phyloP scores from a whole-genome alignment of 2,329 filamentous ascomycete genomes.

The Elsinoe necatrix region DNA sequence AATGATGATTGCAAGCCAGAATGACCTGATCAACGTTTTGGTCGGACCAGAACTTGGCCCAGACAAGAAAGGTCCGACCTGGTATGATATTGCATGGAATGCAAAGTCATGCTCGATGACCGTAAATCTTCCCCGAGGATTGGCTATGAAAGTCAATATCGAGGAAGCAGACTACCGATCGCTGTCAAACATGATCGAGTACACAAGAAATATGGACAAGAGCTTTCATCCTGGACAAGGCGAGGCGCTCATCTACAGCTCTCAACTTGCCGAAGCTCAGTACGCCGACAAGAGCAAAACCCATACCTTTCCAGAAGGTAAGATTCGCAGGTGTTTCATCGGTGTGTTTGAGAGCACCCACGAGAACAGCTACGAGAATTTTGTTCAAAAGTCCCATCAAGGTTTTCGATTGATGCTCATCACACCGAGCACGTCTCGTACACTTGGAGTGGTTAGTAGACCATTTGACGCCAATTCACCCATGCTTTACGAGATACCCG shows the following conservation, averaged over 20 bases:
- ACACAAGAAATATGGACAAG: conserved; percentile 66
- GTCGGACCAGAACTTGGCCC: conserved; percentile 54
- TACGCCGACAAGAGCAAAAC: conserved; percentile 69
- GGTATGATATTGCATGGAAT: conserved; percentile 77
- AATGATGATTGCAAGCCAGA: conserved; percentile 71
- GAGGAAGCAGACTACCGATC: conserved; percentile 68
- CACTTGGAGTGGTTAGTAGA: conserved; percentile 68
- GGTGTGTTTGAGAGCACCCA: conserved; percentile 65
- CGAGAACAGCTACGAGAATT: conserved; percentile 62
- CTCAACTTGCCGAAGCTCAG: conserved; percentile 64
- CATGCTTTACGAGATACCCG: conserved; percentile 68
- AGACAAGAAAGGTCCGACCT: conserved; percentile 54
- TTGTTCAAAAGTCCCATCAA: conserved; percentile 62
- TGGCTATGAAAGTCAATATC: conserved; percentile 62
- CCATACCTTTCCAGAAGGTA: conserved; percentile 66
- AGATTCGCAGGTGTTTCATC: conserved; percentile 61
- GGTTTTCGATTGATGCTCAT: conserved; percentile 72
- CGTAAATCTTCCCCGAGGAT: conserved; percentile 65
- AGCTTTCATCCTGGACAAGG: conserved; percentile 60
- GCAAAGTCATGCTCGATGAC: conserved; percentile 57
- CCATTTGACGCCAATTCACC: conserved; percentile 56
- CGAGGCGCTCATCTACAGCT: conserved; percentile 62
- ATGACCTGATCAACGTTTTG: conserved; percentile 63
- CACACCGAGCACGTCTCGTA: conserved; percentile 68
- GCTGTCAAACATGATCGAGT: conserved; percentile 77